Conservation (phyloP, 169 alveolate genomes). For the Eimeria tenella region DNA sequence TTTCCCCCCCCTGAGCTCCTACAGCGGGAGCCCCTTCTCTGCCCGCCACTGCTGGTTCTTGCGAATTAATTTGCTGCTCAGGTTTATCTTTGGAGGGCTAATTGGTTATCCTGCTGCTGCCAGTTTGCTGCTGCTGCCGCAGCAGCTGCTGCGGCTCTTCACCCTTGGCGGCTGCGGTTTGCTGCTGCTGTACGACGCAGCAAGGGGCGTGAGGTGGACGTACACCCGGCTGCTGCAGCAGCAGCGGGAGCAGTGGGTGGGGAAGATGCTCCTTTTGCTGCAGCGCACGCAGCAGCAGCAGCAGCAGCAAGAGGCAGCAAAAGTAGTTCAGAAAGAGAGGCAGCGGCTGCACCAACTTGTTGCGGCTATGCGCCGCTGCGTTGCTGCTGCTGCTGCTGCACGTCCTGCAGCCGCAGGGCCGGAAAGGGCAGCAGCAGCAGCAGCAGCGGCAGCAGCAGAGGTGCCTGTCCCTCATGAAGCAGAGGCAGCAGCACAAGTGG, state of each 20-base stretch:
- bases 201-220: conserved; percentile 15
- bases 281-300: conserved; percentile 10
- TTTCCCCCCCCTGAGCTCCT: conserved; percentile 15
- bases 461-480: conserved; percentile 14
- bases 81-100: background rate
- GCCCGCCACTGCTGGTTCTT: background rate
- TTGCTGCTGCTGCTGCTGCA: conserved; percentile 46
- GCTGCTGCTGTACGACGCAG: conserved; percentile 48
- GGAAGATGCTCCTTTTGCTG: conserved; percentile 45
- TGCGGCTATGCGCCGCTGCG: conserved; percentile 38
- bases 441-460: conserved; percentile 31
- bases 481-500: conserved; percentile 46
- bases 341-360: conserved; percentile 47
- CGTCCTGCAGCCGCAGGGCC: background rate
- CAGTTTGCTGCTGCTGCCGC: conserved; percentile 44
- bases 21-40: conserved; percentile 36
- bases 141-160: conserved; percentile 71
- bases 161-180: conserved; percentile 63
- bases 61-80: background rate
- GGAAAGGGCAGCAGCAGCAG: background rate
- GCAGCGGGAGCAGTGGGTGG: conserved; percentile 62
- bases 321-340: background rate
- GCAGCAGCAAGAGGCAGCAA: background rate
- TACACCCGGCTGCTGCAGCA: conserved; percentile 54
- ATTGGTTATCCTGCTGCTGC: conserved; percentile 45